Percentiles rank a stretch among this genome's conserved stretches.
Evolutionary conservation across 202 grass and related monocot species (phyloP).

Genomic region (Brachypodium distachyon): DNA sequence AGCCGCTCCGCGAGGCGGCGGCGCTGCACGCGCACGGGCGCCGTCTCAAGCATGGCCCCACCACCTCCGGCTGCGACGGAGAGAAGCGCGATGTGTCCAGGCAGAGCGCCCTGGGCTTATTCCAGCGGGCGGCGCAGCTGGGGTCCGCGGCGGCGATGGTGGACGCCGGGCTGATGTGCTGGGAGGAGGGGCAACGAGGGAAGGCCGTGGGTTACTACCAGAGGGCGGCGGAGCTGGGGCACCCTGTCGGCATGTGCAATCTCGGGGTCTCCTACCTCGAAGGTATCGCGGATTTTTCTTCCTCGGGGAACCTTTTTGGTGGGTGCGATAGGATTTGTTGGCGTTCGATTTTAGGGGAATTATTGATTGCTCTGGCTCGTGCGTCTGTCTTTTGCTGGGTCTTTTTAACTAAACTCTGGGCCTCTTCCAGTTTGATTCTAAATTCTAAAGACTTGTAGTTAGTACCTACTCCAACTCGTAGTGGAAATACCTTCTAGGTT

Average conservation of each 20-base stretch:
- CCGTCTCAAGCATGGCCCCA: slow-evolving; percentile 32
- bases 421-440: neutral
- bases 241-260: slow-evolving; percentile 61
- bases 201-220: slow-evolving; percentile 44
- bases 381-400: neutral
- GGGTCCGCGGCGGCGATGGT: slow-evolving; percentile 73
- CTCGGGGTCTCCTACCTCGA: slow-evolving; percentile 66
- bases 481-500: neutral
- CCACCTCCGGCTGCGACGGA: neutral
- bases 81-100: neutral
- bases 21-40: slow-evolving; percentile 47
- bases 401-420: neutral
- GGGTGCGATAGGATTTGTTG: neutral
- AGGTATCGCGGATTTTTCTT: slow-evolving; percentile 34
- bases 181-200: slow-evolving; percentile 43
- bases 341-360: neutral
- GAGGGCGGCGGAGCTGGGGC: slow-evolving; percentile 46
- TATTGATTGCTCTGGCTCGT: neutral
- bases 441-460: neutral
- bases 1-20: slow-evolving; percentile 53
- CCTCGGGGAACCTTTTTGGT: too few relatives aligned
- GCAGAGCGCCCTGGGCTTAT: slow-evolving; percentile 34
- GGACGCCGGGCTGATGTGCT: slow-evolving; percentile 63
- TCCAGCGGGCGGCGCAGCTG: slow-evolving; percentile 45
- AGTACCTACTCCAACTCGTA: neutral